Percentiles rank a stretch among this genome's conserved stretches.
Conservation (phyloP, 495 filamentous ascomycete genomes). For the Annulohypoxylon stygium region DNA sequence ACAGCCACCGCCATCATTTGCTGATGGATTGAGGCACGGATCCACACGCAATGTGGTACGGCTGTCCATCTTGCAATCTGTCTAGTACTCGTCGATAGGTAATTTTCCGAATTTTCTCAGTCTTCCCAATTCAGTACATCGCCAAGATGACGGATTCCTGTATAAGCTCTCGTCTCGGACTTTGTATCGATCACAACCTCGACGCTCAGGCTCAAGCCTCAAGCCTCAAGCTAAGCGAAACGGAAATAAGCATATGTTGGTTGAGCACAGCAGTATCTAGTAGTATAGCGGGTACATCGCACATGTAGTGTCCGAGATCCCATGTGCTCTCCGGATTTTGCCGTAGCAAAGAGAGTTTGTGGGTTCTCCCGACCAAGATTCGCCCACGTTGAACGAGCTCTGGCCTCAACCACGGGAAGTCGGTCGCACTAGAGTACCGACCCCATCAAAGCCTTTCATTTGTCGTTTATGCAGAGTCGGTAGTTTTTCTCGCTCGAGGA, state of each 20-base stretch:
- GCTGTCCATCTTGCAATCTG: slow-evolving; percentile 17
- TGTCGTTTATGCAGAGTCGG: slow-evolving; percentile 28
- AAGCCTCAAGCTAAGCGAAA: not conserved
- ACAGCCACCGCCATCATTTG: slow-evolving; percentile 33
- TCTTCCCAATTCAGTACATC: not conserved
- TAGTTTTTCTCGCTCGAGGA: slow-evolving; percentile 14
- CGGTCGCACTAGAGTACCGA: slow-evolving; percentile 28
- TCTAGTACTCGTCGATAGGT: not conserved
- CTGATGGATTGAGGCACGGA: not conserved
- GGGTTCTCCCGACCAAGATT: slow-evolving; percentile 7
- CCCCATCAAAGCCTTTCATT: slow-evolving; percentile 12
- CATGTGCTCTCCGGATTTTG: slow-evolving; percentile 26
- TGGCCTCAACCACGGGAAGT: slow-evolving; percentile 22
- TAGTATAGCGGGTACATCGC: not conserved
- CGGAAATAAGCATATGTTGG: slow-evolving; percentile 6
- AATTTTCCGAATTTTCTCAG: not conserved
- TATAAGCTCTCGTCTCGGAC: slow-evolving; percentile 16
- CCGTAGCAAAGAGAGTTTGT: slow-evolving; percentile 19
- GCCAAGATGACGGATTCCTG: slow-evolving; percentile 14
- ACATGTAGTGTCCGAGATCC: slow-evolving; percentile 25
- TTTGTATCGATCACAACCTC: slow-evolving; percentile 1
- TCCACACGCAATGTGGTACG: slow-evolving; percentile 3
- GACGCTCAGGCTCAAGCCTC: not conserved
- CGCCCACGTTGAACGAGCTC: slow-evolving; percentile 14
- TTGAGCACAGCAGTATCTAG: not conserved